Conservation (phyloP, 768 basidiomycete genomes). For the Mycena floridula region DNA sequence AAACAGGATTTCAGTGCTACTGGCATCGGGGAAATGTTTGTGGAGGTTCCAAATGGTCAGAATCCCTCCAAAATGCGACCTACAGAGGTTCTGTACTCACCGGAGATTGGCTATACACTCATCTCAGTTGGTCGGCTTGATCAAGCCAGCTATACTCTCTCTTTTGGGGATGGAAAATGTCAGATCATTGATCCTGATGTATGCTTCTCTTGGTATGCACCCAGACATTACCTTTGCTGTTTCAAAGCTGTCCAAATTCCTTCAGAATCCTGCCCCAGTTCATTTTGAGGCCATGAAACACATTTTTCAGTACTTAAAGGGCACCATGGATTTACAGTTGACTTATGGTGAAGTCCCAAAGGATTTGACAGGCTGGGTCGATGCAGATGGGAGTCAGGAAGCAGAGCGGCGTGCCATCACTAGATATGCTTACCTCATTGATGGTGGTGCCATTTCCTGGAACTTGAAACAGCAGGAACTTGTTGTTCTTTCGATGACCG, state of each 20-base stretch:
- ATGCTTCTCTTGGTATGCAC: too few relatives aligned
- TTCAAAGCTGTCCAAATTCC: too few relatives aligned
- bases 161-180: too few relatives aligned
- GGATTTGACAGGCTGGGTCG: conserved; percentile 14
- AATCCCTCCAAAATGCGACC: conserved; percentile 18
- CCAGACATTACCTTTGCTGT: too few relatives aligned
- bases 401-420: conserved; percentile 25
- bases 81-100: conserved; percentile 30
- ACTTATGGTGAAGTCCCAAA: conserved; percentile 11
- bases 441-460: conserved; percentile 27
- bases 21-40: conserved; percentile 21
- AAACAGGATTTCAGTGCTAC: conserved; percentile 23
- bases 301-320: conserved; percentile 31
- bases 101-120: conserved; percentile 26
- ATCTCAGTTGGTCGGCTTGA: too few relatives aligned
- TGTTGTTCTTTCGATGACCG: too few relatives aligned
- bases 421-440: conserved; percentile 23
- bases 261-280: too few relatives aligned
- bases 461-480: conserved; percentile 24
- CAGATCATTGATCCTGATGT: too few relatives aligned
- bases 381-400: too few relatives aligned
- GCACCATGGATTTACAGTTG: conserved; percentile 11
- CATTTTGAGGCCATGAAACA: conserved; percentile 35
- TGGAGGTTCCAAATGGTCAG: conserved; percentile 27
- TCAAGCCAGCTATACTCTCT: conserved; percentile 24